Evolutionary conservation across 139 green algal genomes (phyloP).

Genomic region (Dunaliella primolecta): DNA sequence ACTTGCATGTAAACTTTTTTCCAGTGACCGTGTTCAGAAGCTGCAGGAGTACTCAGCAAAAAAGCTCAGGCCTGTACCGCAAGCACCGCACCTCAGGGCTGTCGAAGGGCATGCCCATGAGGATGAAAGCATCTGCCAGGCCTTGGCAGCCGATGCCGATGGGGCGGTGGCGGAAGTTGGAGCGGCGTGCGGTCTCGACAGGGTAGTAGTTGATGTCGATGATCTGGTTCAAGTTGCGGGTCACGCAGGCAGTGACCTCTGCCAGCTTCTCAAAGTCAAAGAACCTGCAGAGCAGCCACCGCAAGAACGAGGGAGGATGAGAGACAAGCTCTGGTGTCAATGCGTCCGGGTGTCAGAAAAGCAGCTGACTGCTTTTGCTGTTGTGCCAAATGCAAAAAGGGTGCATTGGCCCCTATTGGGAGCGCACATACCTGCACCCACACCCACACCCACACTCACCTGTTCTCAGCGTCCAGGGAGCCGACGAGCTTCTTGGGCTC

Average conservation of each 20-base stretch:
- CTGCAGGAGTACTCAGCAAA: too few relatives aligned
- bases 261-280: constrained; percentile 89
- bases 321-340: too few relatives aligned
- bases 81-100: constrained; percentile 65
- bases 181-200: constrained; percentile 74
- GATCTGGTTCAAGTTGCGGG: constrained; percentile 97
- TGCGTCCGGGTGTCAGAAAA: too few relatives aligned
- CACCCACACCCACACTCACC: constrained; percentile 30
- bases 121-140: constrained; percentile 97
- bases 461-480: constrained; percentile 64
- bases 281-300: constrained; percentile 36
- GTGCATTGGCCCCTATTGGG: too few relatives aligned
- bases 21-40: too few relatives aligned
- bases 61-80: too few relatives aligned
- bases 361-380: too few relatives aligned
- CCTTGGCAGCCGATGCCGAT: constrained; percentile 97
- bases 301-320: too few relatives aligned
- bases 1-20: too few relatives aligned
- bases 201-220: constrained; percentile 99
- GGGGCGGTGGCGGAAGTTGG: constrained; percentile 95
- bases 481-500: constrained; percentile 80
- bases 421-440: too few relatives aligned
- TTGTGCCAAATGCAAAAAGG: too few relatives aligned
- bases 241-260: constrained; percentile 57
- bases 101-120: constrained; percentile 97